Conservation (phyloP, 495 filamentous ascomycete genomes). For the Hypoxylon intermedium region DNA sequence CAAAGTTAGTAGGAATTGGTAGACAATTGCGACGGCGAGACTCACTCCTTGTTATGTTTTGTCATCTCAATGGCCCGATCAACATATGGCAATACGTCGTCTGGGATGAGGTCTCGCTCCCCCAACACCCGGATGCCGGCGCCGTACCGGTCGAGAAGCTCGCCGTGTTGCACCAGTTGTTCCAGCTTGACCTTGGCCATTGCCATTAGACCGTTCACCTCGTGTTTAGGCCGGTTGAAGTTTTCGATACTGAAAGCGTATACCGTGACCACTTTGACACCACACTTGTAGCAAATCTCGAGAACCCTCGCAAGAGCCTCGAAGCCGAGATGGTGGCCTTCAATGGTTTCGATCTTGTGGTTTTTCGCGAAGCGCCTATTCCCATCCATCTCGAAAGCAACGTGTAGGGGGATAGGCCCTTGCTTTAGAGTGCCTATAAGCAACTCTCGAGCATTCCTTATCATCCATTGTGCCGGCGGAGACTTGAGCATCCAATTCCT, state of each 20-base stretch:
- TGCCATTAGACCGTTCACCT: constrained; percentile 96
- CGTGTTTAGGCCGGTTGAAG: constrained; percentile 97
- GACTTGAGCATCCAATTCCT: constrained; percentile 89
- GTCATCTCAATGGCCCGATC: constrained; percentile 85
- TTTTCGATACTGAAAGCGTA: constrained; percentile 99
- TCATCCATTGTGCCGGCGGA: constrained; percentile 84
- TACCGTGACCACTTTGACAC: constrained; percentile 92
- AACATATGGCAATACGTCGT: constrained; percentile 86
- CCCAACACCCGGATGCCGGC: constrained; percentile 85
- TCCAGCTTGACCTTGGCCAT: constrained; percentile 93
- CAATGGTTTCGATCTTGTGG: constrained; percentile 93
- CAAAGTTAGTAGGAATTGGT: constrained; percentile 19
- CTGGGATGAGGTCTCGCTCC: constrained; percentile 76
- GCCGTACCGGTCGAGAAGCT: constrained; percentile 90
- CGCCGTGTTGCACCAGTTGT: constrained; percentile 91
- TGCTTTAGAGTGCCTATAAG: constrained; percentile 87
- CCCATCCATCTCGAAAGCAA: constrained; percentile 98
- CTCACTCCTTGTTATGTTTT: constrained; percentile 76
- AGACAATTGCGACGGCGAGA: background rate
- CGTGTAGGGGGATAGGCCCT: constrained; percentile 89
- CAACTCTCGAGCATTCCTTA: constrained; percentile 74
- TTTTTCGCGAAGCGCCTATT: constrained; percentile 89
- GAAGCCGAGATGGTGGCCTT: constrained; percentile 96
- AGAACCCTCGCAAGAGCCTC: constrained; percentile 93
- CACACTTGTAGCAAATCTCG: constrained; percentile 96